Evolutionary conservation across 2,329 filamentous ascomycete species (phyloP), one percentile per base, ranked within the genome.

Genomic region (Penicillium crustosum): DNA sequence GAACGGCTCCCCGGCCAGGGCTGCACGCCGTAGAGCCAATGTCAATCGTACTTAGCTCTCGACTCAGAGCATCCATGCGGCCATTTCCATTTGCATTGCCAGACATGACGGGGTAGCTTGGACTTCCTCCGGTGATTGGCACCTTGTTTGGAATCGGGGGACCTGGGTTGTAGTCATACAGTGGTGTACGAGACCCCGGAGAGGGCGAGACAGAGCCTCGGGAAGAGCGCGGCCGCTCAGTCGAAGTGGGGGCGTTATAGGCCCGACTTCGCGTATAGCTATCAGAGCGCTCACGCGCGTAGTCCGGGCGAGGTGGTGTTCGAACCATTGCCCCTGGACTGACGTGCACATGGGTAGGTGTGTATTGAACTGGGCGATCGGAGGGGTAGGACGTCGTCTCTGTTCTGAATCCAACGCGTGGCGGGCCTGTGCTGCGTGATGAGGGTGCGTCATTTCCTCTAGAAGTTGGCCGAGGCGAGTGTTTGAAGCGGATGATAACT

Each of bases 21-120:
- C 67, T 75, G 49, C 69, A 71, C 2, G 66, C 70, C 9, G 69
- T 65, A 17, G 69, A 68, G 9, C 79, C 79, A 55, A 82, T 80
- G 58, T 82, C 79, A 60, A 82, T 81, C 7, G 73, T 74, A 57
- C 75, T 81, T 63, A 88, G 74, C 70, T 88, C 85, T 35, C 83
- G 74, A 51, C 82, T 85, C 48, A 88, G 70, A 6, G 83, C 82
- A 59, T 78, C 79, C 75, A 74, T 70, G 41, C 63, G 68, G 61
- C 59, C 55, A 19, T 62, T 62, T 19, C 17, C 59, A 10, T 44
- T 62, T 1, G 59, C 68, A 68, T 62, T 75, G 65, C 54, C 68
- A 57, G 49, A 56, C 58, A 67, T 62, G 13, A 70, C 67, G 6
- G 67, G 66, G 39, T 73, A 73, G 60, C 57, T 68, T 43, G 69